phyloP scores from a whole-genome alignment of 371 early-diverging fungal species.

The Amoeboaphelidium protococcarum region DNA sequence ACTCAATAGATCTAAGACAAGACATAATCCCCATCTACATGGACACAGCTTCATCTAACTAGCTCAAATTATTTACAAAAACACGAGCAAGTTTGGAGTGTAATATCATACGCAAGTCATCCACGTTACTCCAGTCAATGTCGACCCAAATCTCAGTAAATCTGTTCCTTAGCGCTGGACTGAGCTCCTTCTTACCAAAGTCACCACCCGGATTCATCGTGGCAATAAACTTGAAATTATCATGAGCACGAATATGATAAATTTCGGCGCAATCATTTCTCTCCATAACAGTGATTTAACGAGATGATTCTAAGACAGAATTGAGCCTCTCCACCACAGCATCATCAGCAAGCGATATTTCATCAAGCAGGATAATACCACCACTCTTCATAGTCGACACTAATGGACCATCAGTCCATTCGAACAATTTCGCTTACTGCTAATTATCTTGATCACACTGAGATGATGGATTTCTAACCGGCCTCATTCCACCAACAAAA shows the following conservation, averaged over 20 bases:
- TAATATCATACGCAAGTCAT: not conserved
- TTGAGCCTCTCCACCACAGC: slow-evolving; percentile 97
- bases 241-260: slow-evolving; percentile 36
- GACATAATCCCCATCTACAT: too few relatives aligned
- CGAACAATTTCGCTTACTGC: slow-evolving; percentile 40
- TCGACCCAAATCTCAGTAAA: slow-evolving; percentile 98
- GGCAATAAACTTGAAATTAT: slow-evolving; percentile 81
- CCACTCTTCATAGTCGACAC: slow-evolving; percentile 82
- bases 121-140: not conserved
- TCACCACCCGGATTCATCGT: slow-evolving; percentile 99
- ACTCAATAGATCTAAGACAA: too few relatives aligned
- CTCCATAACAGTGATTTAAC: slow-evolving; percentile 77
- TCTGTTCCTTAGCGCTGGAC: slow-evolving; percentile 96
- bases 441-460: not conserved
- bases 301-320: slow-evolving; percentile 78
- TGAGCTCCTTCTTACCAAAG: slow-evolving; percentile 97
- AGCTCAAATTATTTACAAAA: too few relatives aligned
- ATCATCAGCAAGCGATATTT: slow-evolving; percentile 97
- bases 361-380: slow-evolving; percentile 89
- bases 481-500: slow-evolving; percentile 91
- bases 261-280: slow-evolving; percentile 27
- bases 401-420: slow-evolving; percentile 89
- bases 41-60: too few relatives aligned
- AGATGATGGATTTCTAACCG: slow-evolving; percentile 58
- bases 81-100: not conserved